Base-by-base conservation (phyloP, 2,329 filamentous ascomycete species). In the Exserohilum turcica region DNA sequence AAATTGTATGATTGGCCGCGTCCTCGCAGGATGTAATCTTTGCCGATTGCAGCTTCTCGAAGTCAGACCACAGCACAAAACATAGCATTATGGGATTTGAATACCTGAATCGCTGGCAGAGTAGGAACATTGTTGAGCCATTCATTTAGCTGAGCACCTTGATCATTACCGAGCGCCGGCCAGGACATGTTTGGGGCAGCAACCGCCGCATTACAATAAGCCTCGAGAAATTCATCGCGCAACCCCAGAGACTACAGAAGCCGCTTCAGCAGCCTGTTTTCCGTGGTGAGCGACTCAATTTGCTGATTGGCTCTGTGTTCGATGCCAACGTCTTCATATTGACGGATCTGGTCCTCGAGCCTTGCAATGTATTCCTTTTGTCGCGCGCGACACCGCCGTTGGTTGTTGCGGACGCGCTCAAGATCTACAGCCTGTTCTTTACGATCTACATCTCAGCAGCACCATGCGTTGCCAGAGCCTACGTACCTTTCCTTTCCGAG, bases 351-450 rank as follows among this genome's bases (percentile, higher is more conserved):
- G 1, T 51, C 51, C 52, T 62, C 59, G 10, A 62, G 54, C 13
- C 38, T 43, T 13, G 57, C 38, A 33, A 60, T 50, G 44, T 62
- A 60, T 15, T 56, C 54, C 42, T 60, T 58, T 40, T 39, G 40
- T 44, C 56, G 28, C 13, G 54, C 57, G 28, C 59, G 59, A 45
- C 43, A 62, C 28, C 59, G 59, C 27, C 59, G 49, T 44, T 62
- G 59, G 48, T 62, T 62, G 38, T 62, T 62, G n/a, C 59, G 59
- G 27, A 62, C 38, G 32, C 59, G 59, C 32, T 58, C 54, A 13
- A 52, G 52, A 35, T 62, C 38, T 43, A 35, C 21, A 15, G 51
- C 37, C 57, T 56, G 40, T 18, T 44, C 44, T 49, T 16, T 4
- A 6, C 3, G 9, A 10, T 36, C n/a, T 18, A 16, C 12, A 36